Percentiles rank a stretch among this genome's conserved stretches.
These are phyloP conservation scores for Escallonia rubra DNA, from an alignment of 129 eudicot genomes.

Conservation along the genomic window DNA sequence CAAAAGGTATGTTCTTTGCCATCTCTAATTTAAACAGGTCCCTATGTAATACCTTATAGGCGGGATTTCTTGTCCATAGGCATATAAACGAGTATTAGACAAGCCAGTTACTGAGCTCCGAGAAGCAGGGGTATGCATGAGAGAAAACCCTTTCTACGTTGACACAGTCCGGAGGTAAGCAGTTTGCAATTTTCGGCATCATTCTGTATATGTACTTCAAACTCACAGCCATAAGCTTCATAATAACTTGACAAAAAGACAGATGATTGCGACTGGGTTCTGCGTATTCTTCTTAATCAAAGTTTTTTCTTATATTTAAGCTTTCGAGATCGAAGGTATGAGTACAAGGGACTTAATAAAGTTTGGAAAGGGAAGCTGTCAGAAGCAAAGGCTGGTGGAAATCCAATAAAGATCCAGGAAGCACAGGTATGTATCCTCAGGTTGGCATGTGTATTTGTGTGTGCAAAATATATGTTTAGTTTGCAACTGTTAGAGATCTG, in stretches of 20 bases:
- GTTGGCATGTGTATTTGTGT: background rate
- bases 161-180: slow-evolving; percentile 97
- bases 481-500: background rate
- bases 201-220: background rate
- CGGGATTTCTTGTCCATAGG: slow-evolving; percentile 33
- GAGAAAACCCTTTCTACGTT: slow-evolving; percentile 96
- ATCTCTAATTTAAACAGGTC: slow-evolving; percentile 9
- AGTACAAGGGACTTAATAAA: slow-evolving; percentile 97
- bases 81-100: slow-evolving; percentile 89
- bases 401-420: slow-evolving; percentile 96
- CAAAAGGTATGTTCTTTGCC: slow-evolving; percentile 62
- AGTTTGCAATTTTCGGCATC: slow-evolving; percentile 1
- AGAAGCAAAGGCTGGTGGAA: slow-evolving; percentile 96
- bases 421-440: slow-evolving; percentile 63
- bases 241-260: too few species aligned
- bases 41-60: slow-evolving; percentile 11
- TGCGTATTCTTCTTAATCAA: background rate
- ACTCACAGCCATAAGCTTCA: too few species aligned
- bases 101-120: slow-evolving; percentile 85
- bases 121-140: slow-evolving; percentile 99
- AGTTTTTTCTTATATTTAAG: slow-evolving; percentile 40
- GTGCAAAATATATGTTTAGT: background rate
- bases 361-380: slow-evolving; percentile 96
- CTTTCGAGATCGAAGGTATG: slow-evolving; percentile 98
- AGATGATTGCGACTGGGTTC: too few species aligned